Evolutionary conservation across 2,329 filamentous ascomycete genomes (phyloP).

Genomic region (Zymoseptoria brevis): DNA sequence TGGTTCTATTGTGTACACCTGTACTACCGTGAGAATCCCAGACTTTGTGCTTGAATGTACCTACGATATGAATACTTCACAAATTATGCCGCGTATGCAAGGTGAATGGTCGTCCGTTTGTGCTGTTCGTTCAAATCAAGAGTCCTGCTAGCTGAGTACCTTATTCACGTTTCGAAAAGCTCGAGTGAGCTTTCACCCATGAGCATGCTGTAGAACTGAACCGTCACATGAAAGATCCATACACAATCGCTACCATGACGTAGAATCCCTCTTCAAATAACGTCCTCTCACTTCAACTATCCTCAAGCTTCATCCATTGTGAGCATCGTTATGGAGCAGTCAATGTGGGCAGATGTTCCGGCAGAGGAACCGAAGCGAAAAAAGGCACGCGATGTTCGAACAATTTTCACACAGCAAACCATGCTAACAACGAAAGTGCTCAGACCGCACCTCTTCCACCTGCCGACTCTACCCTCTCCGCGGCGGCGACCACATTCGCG

Average conservation of each 20-base stretch:
- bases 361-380: conserved; percentile 1
- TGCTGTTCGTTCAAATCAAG: too few relatives aligned
- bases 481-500: conserved; percentile 6
- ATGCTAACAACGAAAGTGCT: neutral
- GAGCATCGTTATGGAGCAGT: conserved; percentile 10
- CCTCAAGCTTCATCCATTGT: neutral
- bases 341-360: conserved; percentile 12
- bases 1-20: neutral
- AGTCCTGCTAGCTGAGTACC: neutral
- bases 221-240: neutral
- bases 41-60: neutral
- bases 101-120: too few relatives aligned
- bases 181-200: neutral
- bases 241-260: neutral
- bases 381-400: conserved; percentile 1
- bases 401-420: neutral
- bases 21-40: neutral
- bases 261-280: neutral
- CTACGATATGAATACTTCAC: neutral
- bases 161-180: neutral
- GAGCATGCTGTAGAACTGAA: neutral
- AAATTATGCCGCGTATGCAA: neutral
- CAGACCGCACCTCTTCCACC: neutral
- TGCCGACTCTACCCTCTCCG: conserved; percentile 4
- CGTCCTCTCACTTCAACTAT: too few relatives aligned